Conservation (phyloP, 1,139 yeast species). For the Waltiozyma sp. region DNA sequence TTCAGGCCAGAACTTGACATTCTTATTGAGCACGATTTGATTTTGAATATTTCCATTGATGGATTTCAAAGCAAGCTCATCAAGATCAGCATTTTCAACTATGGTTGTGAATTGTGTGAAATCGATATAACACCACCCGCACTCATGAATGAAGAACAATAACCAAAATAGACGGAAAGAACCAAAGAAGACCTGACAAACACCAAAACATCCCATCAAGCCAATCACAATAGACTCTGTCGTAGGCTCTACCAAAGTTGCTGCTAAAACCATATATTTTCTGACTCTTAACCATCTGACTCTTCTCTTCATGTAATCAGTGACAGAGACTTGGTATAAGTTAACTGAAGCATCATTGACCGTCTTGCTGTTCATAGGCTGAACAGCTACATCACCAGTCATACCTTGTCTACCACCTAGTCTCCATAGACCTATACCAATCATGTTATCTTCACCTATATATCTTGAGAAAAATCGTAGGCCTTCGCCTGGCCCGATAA, state of each 20-base stretch:
- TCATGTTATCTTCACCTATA: constrained; percentile 92
- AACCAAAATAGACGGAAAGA: constrained; percentile 24
- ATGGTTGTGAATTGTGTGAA: constrained; percentile 45
- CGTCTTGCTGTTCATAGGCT: constrained; percentile 38
- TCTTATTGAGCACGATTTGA: constrained; percentile 8
- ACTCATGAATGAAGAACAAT: constrained; percentile 41
- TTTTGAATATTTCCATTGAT: constrained; percentile 13
- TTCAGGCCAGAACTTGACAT: constrained; percentile 21
- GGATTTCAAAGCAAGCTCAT: constrained; percentile 17
- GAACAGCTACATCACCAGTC: constrained; percentile 71
- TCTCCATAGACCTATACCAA: constrained; percentile 79
- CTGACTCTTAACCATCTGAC: constrained; percentile 86
- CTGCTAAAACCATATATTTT: constrained; percentile 77
- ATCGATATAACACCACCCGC: constrained; percentile 56
- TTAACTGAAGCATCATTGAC: neutral
- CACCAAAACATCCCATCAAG: constrained; percentile 50
- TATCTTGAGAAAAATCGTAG: constrained; percentile 65
- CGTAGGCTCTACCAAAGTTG: constrained; percentile 78
- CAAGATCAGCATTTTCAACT: constrained; percentile 22
- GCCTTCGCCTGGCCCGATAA: constrained; percentile 21
- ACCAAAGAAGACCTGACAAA: constrained; percentile 35
- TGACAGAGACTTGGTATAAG: neutral
- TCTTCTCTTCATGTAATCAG: constrained; percentile 57
- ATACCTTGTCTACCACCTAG: constrained; percentile 64
- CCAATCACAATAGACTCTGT: constrained; percentile 72